Conservation (phyloP, 306 rosid genomes). For the Hippophae rhamnoides region DNA sequence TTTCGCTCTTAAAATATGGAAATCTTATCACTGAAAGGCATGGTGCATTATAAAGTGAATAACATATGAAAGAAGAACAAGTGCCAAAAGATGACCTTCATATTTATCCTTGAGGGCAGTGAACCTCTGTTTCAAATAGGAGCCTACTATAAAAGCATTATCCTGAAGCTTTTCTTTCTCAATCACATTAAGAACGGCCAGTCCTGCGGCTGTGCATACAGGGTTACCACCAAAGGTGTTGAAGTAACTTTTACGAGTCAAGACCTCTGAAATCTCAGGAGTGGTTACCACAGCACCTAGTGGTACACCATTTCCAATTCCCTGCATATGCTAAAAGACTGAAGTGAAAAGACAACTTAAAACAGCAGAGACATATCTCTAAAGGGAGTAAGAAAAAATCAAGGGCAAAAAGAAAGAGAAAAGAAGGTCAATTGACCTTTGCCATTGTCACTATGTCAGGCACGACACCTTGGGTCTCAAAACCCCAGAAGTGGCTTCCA, state of each 20-base stretch:
- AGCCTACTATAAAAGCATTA: conserved; percentile 65
- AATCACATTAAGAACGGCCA: conserved; percentile 75
- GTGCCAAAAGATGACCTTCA: conserved; percentile 37
- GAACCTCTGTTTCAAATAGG: conserved; percentile 65
- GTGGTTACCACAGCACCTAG: conserved; percentile 96
- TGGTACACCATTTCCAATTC: conserved; percentile 97
- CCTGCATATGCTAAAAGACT: conserved; percentile 34
- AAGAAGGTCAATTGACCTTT: conserved; percentile 37
- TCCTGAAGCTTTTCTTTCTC: conserved; percentile 86
- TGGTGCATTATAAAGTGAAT: background rate
- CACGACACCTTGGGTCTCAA: conserved; percentile 79
- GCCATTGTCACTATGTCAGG: conserved; percentile 98
- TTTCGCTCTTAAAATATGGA: too few species aligned
- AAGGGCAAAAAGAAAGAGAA: background rate
- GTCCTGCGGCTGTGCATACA: conserved; percentile 84
- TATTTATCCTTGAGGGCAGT: conserved; percentile 54
- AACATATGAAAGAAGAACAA: background rate
- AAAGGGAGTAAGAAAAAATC: background rate
- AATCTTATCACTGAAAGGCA: too few species aligned
- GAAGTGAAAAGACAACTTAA: background rate
- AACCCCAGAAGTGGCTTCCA: conserved; percentile 93
- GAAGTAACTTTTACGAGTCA: conserved; percentile 67
- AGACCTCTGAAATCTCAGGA: conserved; percentile 73
- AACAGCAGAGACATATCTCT: background rate
- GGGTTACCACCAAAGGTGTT: conserved; percentile 97